Evolutionary conservation across 108 stramenopile genomes (phyloP).

Genomic region (Aurantiochytrium sp.): DNA sequence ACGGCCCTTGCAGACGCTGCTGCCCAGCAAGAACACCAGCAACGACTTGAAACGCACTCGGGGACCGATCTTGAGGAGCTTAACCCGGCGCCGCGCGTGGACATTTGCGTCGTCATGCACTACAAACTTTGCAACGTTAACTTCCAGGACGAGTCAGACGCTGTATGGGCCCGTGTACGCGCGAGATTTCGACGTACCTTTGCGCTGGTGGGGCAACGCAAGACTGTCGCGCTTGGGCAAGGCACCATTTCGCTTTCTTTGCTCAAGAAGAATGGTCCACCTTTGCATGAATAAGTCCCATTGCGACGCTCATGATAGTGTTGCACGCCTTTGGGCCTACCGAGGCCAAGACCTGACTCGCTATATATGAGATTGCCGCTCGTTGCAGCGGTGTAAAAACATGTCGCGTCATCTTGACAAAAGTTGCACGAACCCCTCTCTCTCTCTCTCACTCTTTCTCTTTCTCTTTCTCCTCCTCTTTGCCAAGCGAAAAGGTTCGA

Average conservation of each 20-base stretch:
- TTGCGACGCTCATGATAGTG: neutral
- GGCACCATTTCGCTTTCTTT: neutral
- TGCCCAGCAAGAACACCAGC: neutral
- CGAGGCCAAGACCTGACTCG: too few relatives aligned
- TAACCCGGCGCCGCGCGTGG: neutral
- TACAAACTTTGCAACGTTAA: neutral
- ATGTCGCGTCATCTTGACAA: too few relatives aligned
- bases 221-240: conserved; percentile 1
- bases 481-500: too few relatives aligned
- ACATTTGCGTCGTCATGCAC: conserved; percentile 2
- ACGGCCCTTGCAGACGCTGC: neutral
- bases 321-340: neutral
- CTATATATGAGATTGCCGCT: too few relatives aligned
- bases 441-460: too few relatives aligned
- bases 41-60: neutral
- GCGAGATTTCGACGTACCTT: neutral
- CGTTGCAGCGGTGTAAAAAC: too few relatives aligned
- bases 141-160: conserved; percentile 1
- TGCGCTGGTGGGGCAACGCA: conserved; percentile 9
- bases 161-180: neutral
- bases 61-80: too few relatives aligned
- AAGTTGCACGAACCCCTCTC: too few relatives aligned
- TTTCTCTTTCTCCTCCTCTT: too few relatives aligned
- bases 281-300: neutral
- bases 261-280: neutral